These are phyloP conservation scores for Polyporus tsugae DNA, from an alignment of 1,284 basidiomycete genomes.

Conservation along the genomic window DNA sequence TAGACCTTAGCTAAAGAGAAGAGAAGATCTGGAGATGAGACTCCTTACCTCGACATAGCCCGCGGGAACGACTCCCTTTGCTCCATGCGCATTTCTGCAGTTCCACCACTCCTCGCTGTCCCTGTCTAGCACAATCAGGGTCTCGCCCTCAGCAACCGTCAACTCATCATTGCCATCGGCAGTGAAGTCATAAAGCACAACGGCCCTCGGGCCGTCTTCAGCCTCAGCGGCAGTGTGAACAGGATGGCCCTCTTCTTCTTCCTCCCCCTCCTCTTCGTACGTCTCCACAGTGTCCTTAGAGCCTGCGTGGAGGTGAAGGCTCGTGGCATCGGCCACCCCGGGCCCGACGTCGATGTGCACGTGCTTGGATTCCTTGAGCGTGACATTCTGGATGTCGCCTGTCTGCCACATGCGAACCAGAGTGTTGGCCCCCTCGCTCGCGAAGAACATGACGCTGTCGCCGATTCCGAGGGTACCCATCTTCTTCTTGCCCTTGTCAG, in stretches of 20 bases:
- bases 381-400: conserved; percentile 69
- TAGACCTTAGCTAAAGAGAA: neutral
- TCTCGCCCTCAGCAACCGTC: conserved; percentile 87
- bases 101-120: conserved; percentile 99
- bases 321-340: conserved; percentile 58
- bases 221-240: conserved; percentile 31
- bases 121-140: conserved; percentile 82
- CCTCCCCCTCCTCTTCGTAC: conserved; percentile 40
- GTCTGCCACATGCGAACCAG: conserved; percentile 93
- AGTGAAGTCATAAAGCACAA: conserved; percentile 92
- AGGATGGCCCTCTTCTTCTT: conserved; percentile 39
- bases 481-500: conserved; percentile 97
- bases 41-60: conserved; percentile 92
- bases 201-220: conserved; percentile 58
- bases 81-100: conserved; percentile 79
- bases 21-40: conserved; percentile 7
- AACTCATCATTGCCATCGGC: conserved; percentile 97
- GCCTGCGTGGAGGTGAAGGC: conserved; percentile 84
- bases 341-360: conserved; percentile 81
- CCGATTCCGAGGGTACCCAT: conserved; percentile 95
- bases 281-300: conserved; percentile 79
- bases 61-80: conserved; percentile 95
- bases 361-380: conserved; percentile 86
- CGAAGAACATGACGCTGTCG: conserved; percentile 94
- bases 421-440: conserved; percentile 95